Conservation (phyloP, 2,329 filamentous ascomycete genomes). For the Nemania sp. region DNA sequence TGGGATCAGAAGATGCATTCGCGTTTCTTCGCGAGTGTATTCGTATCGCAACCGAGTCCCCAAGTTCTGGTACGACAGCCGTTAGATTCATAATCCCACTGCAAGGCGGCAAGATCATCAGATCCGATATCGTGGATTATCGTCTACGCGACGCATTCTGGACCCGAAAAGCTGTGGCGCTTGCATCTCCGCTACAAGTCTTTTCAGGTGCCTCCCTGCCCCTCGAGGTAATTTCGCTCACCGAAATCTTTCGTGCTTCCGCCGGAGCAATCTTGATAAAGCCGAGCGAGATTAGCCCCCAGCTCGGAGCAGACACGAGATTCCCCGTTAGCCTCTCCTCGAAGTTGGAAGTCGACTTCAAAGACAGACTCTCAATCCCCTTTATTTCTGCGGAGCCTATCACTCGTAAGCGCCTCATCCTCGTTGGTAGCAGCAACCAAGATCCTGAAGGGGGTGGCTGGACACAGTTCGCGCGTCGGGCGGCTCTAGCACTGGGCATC, state of each 20-base stretch:
- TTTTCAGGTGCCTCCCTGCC: slow-evolving; percentile 21
- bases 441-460: slow-evolving; percentile 33
- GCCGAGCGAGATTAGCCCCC: neutral
- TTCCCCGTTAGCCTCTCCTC: neutral
- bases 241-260: slow-evolving; percentile 27
- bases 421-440: slow-evolving; percentile 34
- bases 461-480: slow-evolving; percentile 30
- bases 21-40: slow-evolving; percentile 30
- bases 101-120: slow-evolving; percentile 27
- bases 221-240: slow-evolving; percentile 21
- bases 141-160: slow-evolving; percentile 30
- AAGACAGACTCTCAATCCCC: slow-evolving; percentile 28
- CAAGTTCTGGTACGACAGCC: slow-evolving; percentile 8
- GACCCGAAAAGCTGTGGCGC: slow-evolving; percentile 25
- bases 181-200: slow-evolving; percentile 28
- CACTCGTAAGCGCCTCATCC: slow-evolving; percentile 31
- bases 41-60: slow-evolving; percentile 10
- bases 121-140: slow-evolving; percentile 34
- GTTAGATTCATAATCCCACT: slow-evolving; percentile 31
- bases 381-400: slow-evolving; percentile 26
- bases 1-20: slow-evolving; percentile 25
- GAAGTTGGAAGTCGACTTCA: slow-evolving; percentile 30
- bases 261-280: slow-evolving; percentile 31
- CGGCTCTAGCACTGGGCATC: slow-evolving; percentile 32
- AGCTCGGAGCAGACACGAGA: neutral